Conservation (phyloP, 306 rosid genomes). For the Prunus mongolica region DNA sequence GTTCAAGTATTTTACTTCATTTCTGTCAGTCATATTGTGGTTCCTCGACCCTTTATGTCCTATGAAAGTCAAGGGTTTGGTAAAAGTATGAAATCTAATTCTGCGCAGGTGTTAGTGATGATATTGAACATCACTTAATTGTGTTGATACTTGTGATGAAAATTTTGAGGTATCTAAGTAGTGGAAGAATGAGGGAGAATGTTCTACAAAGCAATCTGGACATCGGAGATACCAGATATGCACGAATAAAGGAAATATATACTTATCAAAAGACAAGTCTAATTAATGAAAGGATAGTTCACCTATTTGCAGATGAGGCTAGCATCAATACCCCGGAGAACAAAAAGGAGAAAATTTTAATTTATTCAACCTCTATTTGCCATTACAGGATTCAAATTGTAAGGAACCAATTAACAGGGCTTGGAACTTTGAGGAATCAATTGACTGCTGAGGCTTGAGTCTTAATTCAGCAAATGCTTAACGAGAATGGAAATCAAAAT, state of each 20-base stretch:
- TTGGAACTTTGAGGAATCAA: no score
- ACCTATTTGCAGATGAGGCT: no score
- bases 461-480: no score
- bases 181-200: neutral
- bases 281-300: no score
- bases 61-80: neutral
- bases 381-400: no score
- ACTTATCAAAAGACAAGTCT: neutral
- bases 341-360: no score
- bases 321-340: no score
- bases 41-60: neutral
- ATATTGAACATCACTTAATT: neutral
- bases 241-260: neutral
- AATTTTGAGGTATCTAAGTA: neutral
- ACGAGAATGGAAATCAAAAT: no score
- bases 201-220: neutral
- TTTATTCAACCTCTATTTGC: no score
- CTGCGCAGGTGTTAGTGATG: neutral
- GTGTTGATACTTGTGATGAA: neutral
- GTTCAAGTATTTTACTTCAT: neutral
- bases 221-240: neutral
- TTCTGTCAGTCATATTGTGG: neutral
- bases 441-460: no score
- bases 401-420: no score
- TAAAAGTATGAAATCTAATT: neutral